Base-by-base conservation (phyloP, 2,329 filamentous ascomycete species). In the Aaosphaeria pasadenensis region DNA sequence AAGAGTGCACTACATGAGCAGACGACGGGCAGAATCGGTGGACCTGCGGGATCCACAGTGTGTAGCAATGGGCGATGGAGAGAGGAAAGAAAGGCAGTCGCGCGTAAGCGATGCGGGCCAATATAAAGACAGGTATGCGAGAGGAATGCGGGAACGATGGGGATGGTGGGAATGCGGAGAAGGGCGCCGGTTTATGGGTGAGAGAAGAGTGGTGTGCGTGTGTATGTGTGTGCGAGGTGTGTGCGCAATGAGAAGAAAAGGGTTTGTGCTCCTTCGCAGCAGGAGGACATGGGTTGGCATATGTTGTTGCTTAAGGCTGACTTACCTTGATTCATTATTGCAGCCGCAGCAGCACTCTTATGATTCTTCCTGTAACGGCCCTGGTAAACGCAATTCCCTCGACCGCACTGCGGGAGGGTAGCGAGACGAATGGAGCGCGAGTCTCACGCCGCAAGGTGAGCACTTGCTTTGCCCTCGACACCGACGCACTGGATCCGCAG, bases 311-410 rank as follows among this genome's bases (percentile, higher is more conserved):
- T 53, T 48, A 61, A 59, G 59, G 57, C 59, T 63, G 58, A 68
- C 69, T 69, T 68, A 71, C 69, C 60, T 64, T 60, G 56, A 52
- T 70, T 66, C 69, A 71, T 71, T 43, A 58, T 61, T 59, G 58
- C 54, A 57, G 57, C 45, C 51, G 47, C 48, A 44, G 51, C 53
- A 44, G 55, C 53, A 55, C 39, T 28, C 39, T 40, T 9, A 40
- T 24, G 11, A 7, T 17, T 40, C 39, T 40, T 17, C 24, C 39
- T 36, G 7, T n/a, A 9, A 9, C 33, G 7, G 7, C 33, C 33
- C 33, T 36, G 7, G 33, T n/a, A 9, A n/a, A 9, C 33, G 33
- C 4, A 36, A 36, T 36, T 36, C 33, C n/a, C 17, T 24, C 17
- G 17, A 24, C 17, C 17, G 17, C 17, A 24, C 17, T 24, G 17